These are phyloP conservation scores for Pestalotiopsis sp. DNA, from an alignment of 2,329 filamentous ascomycete species.

Conservation along the genomic window DNA sequence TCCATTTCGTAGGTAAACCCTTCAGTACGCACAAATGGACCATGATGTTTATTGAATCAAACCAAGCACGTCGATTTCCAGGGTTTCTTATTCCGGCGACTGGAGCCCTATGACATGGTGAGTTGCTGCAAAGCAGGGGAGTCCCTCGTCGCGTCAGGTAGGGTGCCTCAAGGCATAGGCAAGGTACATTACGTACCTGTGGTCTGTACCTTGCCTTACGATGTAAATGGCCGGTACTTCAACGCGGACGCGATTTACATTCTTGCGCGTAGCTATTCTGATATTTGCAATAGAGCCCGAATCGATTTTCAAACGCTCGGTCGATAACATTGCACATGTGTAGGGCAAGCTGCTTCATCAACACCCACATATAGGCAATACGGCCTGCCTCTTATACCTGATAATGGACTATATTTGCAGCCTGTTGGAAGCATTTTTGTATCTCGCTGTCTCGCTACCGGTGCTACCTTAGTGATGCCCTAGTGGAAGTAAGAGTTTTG, in stretches of 20 bases:
- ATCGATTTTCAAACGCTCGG: too few species aligned
- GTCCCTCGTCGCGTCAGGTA: neutral
- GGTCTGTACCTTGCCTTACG: neutral
- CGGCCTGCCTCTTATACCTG: too few species aligned
- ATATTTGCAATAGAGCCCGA: too few species aligned
- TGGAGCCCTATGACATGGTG: neutral
- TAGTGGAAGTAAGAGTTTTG: constrained; percentile 21
- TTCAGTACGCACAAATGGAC: neutral
- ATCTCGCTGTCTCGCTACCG: constrained; percentile 8
- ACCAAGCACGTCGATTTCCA: neutral
- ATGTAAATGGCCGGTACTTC: neutral
- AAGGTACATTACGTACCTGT: neutral
- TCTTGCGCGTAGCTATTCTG: too few species aligned
- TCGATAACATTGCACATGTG: too few species aligned
- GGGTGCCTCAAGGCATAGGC: neutral
- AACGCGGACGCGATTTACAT: too few species aligned
- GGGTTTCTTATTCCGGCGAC: neutral
- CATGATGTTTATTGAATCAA: neutral
- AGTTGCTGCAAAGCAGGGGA: neutral
- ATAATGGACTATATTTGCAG: neutral
- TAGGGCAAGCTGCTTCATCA: too few species aligned
- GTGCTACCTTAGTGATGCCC: neutral
- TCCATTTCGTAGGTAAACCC: neutral
- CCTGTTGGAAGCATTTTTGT: neutral
- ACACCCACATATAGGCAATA: too few species aligned